phyloP scores from a whole-genome alignment of 1,284 basidiomycete genomes.

The Testicularia cyperi region DNA sequence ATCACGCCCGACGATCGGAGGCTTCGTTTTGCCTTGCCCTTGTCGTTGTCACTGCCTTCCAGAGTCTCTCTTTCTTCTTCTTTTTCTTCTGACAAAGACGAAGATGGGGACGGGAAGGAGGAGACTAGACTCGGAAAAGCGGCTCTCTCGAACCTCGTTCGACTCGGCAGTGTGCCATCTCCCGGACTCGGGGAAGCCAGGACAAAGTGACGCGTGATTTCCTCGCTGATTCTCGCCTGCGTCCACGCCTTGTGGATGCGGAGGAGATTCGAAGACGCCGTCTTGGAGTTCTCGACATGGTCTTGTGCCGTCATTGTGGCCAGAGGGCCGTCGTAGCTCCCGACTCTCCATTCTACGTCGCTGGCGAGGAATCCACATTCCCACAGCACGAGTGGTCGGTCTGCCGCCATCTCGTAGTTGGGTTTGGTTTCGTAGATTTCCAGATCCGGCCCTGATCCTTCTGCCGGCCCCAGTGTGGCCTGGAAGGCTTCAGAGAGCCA shows the following conservation, averaged over 20 bases:
- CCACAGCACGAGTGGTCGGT: conserved; percentile 87
- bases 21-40: neutral
- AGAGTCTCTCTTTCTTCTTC: neutral
- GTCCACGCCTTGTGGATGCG: conserved; percentile 47
- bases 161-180: conserved; percentile 3
- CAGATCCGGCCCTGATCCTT: too few relatives aligned
- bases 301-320: neutral
- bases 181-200: conserved; percentile 17
- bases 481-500: conserved; percentile 12
- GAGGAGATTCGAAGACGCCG: conserved; percentile 4
- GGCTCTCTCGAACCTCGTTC: conserved; percentile 9
- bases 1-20: conserved; percentile 1
- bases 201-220: conserved; percentile 49
- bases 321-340: conserved; percentile 62
- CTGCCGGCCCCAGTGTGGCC: neutral
- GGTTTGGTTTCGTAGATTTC: conserved; percentile 67
- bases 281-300: neutral
- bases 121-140: too few relatives aligned
- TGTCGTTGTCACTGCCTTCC: neutral
- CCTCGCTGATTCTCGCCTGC: conserved; percentile 34
- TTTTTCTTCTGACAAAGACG: too few relatives aligned
- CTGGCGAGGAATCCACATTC: conserved; percentile 76
- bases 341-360: conserved; percentile 75
- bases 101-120: too few relatives aligned
- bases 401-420: conserved; percentile 88